Percentiles rank a stretch among this genome's conserved stretches.
Conservation (phyloP, 2,329 filamentous ascomycete genomes). For the Aspergillus quadrilineatus region DNA sequence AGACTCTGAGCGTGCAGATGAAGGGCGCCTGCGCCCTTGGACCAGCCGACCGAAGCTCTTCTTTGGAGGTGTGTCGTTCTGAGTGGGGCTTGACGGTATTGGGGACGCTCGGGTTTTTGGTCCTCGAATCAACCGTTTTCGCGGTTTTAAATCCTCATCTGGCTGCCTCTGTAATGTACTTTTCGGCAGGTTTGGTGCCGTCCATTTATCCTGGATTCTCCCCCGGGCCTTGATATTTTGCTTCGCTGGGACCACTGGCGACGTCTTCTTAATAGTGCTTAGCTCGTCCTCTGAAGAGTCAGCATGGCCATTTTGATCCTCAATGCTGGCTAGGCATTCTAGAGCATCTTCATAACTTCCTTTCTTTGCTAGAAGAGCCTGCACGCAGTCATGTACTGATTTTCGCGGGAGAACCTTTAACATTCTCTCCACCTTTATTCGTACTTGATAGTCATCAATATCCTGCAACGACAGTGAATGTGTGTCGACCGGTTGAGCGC, state of each 20-base stretch:
- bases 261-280: slow-evolving; percentile 24
- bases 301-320: slow-evolving; percentile 30
- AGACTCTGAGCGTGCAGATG: slow-evolving; percentile 34
- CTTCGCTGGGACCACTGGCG: slow-evolving; percentile 40
- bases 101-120: slow-evolving; percentile 32
- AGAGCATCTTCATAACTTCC: slow-evolving; percentile 59
- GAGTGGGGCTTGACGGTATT: slow-evolving; percentile 20
- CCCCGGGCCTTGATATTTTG: slow-evolving; percentile 56
- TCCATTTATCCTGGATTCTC: slow-evolving; percentile 61
- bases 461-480: slow-evolving; percentile 49
- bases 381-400: slow-evolving; percentile 48
- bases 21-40: slow-evolving; percentile 47
- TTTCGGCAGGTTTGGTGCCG: slow-evolving; percentile 44
- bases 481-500: slow-evolving; percentile 45
- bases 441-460: slow-evolving; percentile 51
- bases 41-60: slow-evolving; percentile 45
- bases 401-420: slow-evolving; percentile 48
- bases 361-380: slow-evolving; percentile 51
- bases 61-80: slow-evolving; percentile 24
- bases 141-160: slow-evolving; percentile 31
- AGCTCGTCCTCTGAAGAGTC: slow-evolving; percentile 46
- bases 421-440: slow-evolving; percentile 55
- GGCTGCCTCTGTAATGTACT: slow-evolving; percentile 25
- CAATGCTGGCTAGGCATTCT: slow-evolving; percentile 44
- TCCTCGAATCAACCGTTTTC: slow-evolving; percentile 42